phyloP scores from a whole-genome alignment of 164 flowering plant genomes.

The Aristolochia californica region DNA sequence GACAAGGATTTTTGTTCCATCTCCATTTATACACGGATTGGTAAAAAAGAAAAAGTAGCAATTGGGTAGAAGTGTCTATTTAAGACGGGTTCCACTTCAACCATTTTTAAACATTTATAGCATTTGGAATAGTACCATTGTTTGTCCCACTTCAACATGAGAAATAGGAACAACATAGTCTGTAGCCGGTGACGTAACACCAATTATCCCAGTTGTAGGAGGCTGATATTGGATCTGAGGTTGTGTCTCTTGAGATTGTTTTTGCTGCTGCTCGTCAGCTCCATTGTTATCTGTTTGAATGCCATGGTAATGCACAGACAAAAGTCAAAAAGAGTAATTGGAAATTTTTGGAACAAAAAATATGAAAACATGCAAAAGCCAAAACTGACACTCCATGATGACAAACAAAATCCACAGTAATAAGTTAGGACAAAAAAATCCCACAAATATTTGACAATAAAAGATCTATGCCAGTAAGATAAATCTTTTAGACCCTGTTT shows the following conservation, averaged over 20 bases:
- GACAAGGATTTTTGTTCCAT: background rate
- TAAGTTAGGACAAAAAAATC: background rate
- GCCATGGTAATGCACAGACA: background rate
- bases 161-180: constrained; percentile 36
- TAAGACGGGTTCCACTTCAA: background rate
- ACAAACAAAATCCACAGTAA: background rate
- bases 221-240: constrained; percentile 32
- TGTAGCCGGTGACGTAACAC: constrained; percentile 26
- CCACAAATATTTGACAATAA: background rate
- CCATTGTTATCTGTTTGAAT: constrained; percentile 39
- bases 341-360: background rate
- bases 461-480: too few relatives aligned
- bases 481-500: too few relatives aligned
- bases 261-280: constrained; percentile 47
- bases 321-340: background rate
- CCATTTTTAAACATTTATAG: background rate
- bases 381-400: background rate
- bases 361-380: background rate
- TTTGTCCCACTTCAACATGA: constrained; percentile 43
- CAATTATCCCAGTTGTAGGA: constrained; percentile 30
- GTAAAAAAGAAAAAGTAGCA: background rate
- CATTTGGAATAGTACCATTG: constrained; percentile 33
- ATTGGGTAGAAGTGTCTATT: background rate
- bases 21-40: background rate
- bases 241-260: constrained; percentile 23